Conservation (phyloP, 495 filamentous ascomycete genomes). For the Aspergillus campestris region DNA sequence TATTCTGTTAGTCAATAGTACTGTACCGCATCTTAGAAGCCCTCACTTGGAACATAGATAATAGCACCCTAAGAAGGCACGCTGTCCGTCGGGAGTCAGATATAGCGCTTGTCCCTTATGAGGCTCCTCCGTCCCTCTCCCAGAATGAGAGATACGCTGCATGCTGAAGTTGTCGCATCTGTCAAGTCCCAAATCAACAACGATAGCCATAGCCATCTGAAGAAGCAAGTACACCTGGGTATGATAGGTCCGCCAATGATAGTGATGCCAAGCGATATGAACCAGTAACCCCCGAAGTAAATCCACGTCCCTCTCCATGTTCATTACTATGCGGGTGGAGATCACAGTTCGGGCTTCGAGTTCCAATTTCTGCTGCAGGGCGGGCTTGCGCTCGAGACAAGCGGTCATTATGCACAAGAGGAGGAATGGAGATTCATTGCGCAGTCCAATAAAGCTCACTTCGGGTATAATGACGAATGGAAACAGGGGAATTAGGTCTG, state of each 20-base stretch:
- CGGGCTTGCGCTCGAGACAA: not conserved
- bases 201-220: too few relatives aligned
- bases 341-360: not conserved
- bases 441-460: not conserved
- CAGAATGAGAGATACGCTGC: too few relatives aligned
- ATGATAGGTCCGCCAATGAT: conserved; percentile 2
- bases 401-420: conserved; percentile 2
- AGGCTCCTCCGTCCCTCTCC: too few relatives aligned
- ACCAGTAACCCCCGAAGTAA: conserved; percentile 7
- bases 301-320: conserved; percentile 3
- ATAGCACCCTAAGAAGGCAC: too few relatives aligned
- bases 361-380: not conserved
- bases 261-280: conserved; percentile 9
- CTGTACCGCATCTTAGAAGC: too few relatives aligned
- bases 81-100: too few relatives aligned
- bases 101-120: too few relatives aligned
- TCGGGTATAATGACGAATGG: not conserved
- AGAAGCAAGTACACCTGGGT: conserved; percentile 3
- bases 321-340: not conserved
- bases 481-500: not conserved
- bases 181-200: too few relatives aligned
- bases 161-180: too few relatives aligned
- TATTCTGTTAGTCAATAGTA: too few relatives aligned
- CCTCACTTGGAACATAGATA: too few relatives aligned
- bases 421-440: conserved; percentile 1